Evolutionary conservation across 768 basidiomycete genomes (phyloP), one percentile per base, ranked within the genome.

Genomic region (Termitomyces sp.): DNA sequence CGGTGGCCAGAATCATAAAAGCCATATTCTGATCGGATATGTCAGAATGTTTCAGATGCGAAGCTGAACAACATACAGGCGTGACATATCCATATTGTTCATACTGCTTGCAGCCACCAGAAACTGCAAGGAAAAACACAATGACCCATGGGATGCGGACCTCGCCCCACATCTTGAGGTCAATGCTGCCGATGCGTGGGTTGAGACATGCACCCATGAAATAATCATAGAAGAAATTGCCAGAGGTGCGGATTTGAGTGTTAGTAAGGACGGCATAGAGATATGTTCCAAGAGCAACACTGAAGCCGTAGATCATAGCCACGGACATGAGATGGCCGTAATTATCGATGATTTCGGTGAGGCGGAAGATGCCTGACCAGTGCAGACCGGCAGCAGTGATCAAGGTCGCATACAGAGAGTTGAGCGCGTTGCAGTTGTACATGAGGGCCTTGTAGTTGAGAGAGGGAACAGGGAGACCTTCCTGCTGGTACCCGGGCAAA

Each of bases 141-240:
- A 97, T 84, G 41, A 95, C 87, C 97, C 97, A 99, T 4, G 95
- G 94, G 62, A 99, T 89, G 50, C 97, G 85, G 57, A 98, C 92
- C 67, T 97, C 94, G 5, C 91, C 91, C 87, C 93, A 99, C 95
- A 98, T 98, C 74, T 99, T 99, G 66, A 99, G 75, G 71, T 98
- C 96, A 60, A 99, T 81, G 19, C 80, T 77, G 7, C 94, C 94
- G 59, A 99, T 80, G 57, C 96, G 85, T 7, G 97, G 97, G 74
- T 98, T 99, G 60, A 99, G 78, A 52, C 81, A 81, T 41, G 94
- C 94, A 45, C 96, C 96, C 95, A 98, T 97, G 74, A 95, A 97
- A 58, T 93, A 86, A 63, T 97, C 94, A 68, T 98, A 99, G 64
- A 95, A 79, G 72, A 90, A 83, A 75, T 84, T 95, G 45, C 92